phyloP scores from a whole-genome alignment of 805 yeast species.

The Tetrapisispora phaffii region DNA sequence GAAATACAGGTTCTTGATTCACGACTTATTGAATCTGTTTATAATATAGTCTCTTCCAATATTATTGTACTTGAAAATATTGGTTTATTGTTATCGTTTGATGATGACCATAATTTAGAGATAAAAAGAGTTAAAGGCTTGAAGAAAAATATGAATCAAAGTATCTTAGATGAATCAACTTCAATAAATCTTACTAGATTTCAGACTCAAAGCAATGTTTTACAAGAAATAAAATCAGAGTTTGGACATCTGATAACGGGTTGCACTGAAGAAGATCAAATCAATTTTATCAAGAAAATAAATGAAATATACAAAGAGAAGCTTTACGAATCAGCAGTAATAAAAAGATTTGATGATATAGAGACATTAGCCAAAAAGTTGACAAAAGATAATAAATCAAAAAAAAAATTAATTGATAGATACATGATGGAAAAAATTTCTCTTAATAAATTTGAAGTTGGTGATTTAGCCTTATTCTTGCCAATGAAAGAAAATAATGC shows the following conservation, averaged over 20 bases:
- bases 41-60: slow-evolving; percentile 34
- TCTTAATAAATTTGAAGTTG: slow-evolving; percentile 53
- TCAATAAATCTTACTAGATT: slow-evolving; percentile 27
- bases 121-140: slow-evolving; percentile 77
- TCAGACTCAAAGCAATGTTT: slow-evolving; percentile 43
- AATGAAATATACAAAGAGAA: slow-evolving; percentile 22
- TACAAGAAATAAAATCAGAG: slow-evolving; percentile 19
- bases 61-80: slow-evolving; percentile 61
- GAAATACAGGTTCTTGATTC: neutral
- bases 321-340: slow-evolving; percentile 37
- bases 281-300: slow-evolving; percentile 8
- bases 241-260: slow-evolving; percentile 6
- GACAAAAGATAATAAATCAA: slow-evolving; percentile 46
- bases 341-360: slow-evolving; percentile 76
- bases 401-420: slow-evolving; percentile 21
- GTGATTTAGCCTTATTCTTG: slow-evolving; percentile 74
- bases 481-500: slow-evolving; percentile 48
- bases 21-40: neutral
- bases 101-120: slow-evolving; percentile 32
- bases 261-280: neutral
- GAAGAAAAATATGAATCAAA: slow-evolving; percentile 36
- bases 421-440: slow-evolving; percentile 42
- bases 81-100: slow-evolving; percentile 47
- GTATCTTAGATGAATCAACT: slow-evolving; percentile 21
- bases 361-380: slow-evolving; percentile 80